Evolutionary conservation across 129 eudicot species (phyloP).

Genomic region (Flaveria ramosissima): DNA sequence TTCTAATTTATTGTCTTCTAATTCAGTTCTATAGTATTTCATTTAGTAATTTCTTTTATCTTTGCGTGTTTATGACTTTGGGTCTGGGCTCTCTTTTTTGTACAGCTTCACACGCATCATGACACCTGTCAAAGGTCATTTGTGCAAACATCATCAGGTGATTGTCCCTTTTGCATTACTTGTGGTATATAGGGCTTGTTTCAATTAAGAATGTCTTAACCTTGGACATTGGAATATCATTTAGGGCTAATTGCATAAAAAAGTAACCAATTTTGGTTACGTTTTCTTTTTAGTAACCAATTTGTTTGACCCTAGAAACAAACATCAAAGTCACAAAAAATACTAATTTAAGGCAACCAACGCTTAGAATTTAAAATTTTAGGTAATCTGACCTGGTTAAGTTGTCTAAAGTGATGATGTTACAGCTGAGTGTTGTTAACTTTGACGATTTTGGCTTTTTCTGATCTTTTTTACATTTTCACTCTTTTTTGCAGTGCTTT

Average conservation of each 20-base stretch:
- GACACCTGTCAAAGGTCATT: conserved; percentile 78
- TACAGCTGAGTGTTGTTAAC: background rate
- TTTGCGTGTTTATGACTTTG: background rate
- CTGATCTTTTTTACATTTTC: background rate
- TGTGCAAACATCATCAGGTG: conserved; percentile 82
- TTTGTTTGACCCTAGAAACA: background rate
- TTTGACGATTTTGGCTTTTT: background rate
- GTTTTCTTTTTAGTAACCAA: background rate
- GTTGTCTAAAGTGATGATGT: background rate
- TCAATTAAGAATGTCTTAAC: background rate
- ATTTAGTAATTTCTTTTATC: background rate
- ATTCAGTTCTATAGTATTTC: background rate
- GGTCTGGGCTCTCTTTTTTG: conserved; percentile 21
- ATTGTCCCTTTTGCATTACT: conserved; percentile 18
- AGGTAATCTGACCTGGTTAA: background rate
- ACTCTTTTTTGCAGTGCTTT: conserved; percentile 55
- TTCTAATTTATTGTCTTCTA: background rate
- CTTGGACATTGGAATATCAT: background rate
- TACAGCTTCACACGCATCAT: conserved; percentile 66
- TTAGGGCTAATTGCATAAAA: background rate
- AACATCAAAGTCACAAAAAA: background rate
- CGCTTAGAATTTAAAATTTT: background rate
- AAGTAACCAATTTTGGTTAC: background rate
- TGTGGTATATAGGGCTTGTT: background rate
- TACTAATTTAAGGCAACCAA: background rate